These are phyloP conservation scores for Heterobasidion occidentale DNA, from an alignment of 1,284 basidiomycete species.

Conservation along the genomic window DNA sequence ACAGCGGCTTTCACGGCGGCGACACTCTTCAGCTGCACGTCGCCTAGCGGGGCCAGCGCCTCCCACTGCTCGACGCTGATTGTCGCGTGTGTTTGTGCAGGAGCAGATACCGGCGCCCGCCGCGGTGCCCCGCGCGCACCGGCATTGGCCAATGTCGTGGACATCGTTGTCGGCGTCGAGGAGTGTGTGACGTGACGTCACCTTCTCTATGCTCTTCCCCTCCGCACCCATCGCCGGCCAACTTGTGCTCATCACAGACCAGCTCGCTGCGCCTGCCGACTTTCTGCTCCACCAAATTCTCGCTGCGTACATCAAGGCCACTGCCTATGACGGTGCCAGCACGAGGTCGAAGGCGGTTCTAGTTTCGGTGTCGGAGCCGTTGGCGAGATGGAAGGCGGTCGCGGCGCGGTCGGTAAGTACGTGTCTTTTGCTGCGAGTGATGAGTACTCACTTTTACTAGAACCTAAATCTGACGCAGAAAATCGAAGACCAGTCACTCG, in stretches of 20 bases:
- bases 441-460: conserved; percentile 21
- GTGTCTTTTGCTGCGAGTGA: background rate
- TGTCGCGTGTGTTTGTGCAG: too few species aligned
- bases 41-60: conserved; percentile 64
- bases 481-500: conserved; percentile 32
- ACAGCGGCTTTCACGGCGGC: conserved; percentile 53
- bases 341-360: conserved; percentile 33
- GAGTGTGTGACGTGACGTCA: too few species aligned
- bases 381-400: conserved; percentile 53
- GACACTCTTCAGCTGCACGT: conserved; percentile 64
- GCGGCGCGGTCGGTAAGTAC: conserved; percentile 49
- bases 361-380: conserved; percentile 47
- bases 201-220: too few species aligned
- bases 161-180: too few species aligned
- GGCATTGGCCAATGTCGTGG: too few species aligned
- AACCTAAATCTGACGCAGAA: conserved; percentile 44
- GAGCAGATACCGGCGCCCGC: too few species aligned
- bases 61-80: conserved; percentile 87
- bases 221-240: conserved; percentile 21
- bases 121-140: too few species aligned
- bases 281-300: conserved; percentile 53
- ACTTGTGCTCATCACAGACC: conserved; percentile 56
- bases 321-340: conserved; percentile 14
- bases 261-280: conserved; percentile 56
- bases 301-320: conserved; percentile 37